A percentile compares a stretch with the other conserved stretches of the same genome.
These are phyloP conservation scores for Colletotrichum camelliae DNA, from an alignment of 2,329 filamentous ascomycete genomes.

Conservation along the genomic window DNA sequence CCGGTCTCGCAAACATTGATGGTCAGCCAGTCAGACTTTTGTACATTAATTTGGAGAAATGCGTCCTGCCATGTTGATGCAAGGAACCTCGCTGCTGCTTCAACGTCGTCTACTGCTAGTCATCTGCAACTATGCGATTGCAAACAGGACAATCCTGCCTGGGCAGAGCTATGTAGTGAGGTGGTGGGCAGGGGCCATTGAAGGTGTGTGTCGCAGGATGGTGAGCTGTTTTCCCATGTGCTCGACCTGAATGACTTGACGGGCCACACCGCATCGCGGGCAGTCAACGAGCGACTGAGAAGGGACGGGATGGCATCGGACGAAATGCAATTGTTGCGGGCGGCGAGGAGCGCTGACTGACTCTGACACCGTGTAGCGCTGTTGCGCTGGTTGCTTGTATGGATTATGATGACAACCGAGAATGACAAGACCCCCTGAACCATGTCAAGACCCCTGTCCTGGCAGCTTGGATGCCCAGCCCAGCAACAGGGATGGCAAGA, in stretches of 20 bases:
- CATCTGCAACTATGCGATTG: neutral
- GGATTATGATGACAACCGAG: conserved; percentile 3
- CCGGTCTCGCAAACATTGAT: conserved; percentile 15
- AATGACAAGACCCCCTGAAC: conserved; percentile 7
- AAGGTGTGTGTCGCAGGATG: neutral
- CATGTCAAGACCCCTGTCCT: conserved; percentile 1
- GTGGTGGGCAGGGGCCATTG: neutral
- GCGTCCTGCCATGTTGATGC: conserved; percentile 17
- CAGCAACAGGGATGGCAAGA: conserved; percentile 1
- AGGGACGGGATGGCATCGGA: conserved; percentile 1
- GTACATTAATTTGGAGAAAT: conserved; percentile 12
- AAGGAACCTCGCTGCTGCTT: conserved; percentile 16
- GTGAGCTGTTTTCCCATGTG: neutral
- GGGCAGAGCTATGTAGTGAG: neutral
- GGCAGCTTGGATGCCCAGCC: conserved; percentile 2
- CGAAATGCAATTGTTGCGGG: conserved; percentile 2
- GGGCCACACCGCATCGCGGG: neutral
- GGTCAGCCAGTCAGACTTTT: neutral
- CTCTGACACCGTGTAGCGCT: neutral
- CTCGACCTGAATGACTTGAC: neutral
- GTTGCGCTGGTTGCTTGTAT: neutral
- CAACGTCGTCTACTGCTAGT: neutral
- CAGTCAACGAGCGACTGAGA: neutral
- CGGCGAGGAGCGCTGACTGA: neutral
- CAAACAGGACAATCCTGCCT: conserved; percentile 4